phyloP scores from a whole-genome alignment of 768 basidiomycete species.

The Auriscalpium microsporum region DNA sequence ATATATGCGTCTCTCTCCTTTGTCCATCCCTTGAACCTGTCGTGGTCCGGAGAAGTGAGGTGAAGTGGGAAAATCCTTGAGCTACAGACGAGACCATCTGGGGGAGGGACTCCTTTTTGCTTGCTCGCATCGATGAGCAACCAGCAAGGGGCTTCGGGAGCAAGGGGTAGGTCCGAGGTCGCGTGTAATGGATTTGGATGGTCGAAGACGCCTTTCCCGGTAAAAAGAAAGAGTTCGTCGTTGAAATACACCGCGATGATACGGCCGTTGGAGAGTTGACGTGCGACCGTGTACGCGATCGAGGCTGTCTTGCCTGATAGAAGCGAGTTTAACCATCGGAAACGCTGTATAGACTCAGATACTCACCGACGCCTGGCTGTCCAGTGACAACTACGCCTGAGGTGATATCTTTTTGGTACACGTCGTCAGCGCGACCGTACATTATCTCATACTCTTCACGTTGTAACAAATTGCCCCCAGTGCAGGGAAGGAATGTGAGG shows the following conservation, averaged over 20 bases:
- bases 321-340: no score
- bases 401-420: not conserved
- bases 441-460: not conserved
- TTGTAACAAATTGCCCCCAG: not conserved
- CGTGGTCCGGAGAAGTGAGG: not conserved
- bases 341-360: no score
- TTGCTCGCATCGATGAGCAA: not conserved
- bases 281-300: not conserved
- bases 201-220: not conserved
- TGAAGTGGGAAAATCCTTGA: not conserved
- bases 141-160: not conserved
- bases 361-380: not conserved
- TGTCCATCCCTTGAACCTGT: not conserved
- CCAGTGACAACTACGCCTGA: not conserved
- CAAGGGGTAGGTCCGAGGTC: not conserved
- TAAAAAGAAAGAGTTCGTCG: not conserved
- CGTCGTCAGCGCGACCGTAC: not conserved
- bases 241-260: not conserved
- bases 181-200: not conserved
- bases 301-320: not conserved
- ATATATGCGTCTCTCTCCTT: not conserved
- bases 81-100: not conserved
- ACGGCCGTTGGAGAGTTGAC: not conserved
- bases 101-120: not conserved
- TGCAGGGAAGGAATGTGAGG: no score